Percentiles rank a stretch among this genome's conserved stretches.
These are phyloP conservation scores for Micractinium conductrix DNA, from an alignment of 139 green algal species.

Conservation along the genomic window DNA sequence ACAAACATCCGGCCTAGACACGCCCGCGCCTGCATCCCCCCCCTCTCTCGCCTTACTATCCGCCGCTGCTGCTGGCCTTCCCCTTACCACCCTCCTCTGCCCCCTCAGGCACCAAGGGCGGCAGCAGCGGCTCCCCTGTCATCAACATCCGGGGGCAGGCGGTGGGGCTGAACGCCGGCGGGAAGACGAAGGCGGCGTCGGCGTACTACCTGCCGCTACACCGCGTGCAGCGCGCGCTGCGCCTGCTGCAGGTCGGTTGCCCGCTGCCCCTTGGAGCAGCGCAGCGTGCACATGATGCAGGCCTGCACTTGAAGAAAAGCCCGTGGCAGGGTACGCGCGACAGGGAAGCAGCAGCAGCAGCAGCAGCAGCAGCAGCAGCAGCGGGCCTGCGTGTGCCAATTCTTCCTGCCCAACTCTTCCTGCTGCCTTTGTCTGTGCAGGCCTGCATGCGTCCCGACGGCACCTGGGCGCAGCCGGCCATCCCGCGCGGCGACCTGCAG, in stretches of 20 bases:
- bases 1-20: too few relatives aligned
- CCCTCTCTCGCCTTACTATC: too few relatives aligned
- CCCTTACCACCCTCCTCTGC: not conserved
- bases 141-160: slow-evolving; percentile 81
- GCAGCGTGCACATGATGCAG: too few relatives aligned
- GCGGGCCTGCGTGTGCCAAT: too few relatives aligned
- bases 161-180: slow-evolving; percentile 90
- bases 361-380: too few relatives aligned
- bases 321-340: too few relatives aligned
- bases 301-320: too few relatives aligned
- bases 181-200: slow-evolving; percentile 84
- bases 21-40: too few relatives aligned
- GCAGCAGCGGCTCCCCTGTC: slow-evolving; percentile 76
- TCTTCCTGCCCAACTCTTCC: not conserved
- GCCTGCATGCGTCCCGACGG: not conserved
- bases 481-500: slow-evolving; percentile 79
- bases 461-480: slow-evolving; percentile 29
- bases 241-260: slow-evolving; percentile 61
- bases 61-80: too few relatives aligned
- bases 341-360: too few relatives aligned
- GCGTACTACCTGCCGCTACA: slow-evolving; percentile 94
- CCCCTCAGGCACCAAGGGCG: slow-evolving; percentile 86
- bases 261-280: not conserved
- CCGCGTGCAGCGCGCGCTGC: slow-evolving; percentile 80
- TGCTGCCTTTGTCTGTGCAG: not conserved